Evolutionary conservation across 2,329 filamentous ascomycete species (phyloP), one percentile per base, ranked within the genome.

Genomic region (Trichoderma sp.): DNA sequence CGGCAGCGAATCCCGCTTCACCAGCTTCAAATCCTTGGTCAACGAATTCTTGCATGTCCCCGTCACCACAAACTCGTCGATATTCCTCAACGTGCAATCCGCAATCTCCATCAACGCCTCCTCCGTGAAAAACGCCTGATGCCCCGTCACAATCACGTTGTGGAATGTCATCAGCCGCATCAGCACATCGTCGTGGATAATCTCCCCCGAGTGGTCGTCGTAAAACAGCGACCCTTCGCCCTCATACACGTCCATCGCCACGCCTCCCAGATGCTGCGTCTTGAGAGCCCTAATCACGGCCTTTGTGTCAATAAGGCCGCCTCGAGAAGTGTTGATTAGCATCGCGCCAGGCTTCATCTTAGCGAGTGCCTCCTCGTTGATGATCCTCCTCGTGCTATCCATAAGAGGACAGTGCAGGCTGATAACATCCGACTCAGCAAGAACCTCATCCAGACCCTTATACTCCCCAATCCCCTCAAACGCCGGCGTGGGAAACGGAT

Each of bases 221-320:
- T 90, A 90, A 73, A 91, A 91, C 39, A 90, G 78, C 45, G 80
- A 76, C n/a, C 83, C 80, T 75, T 91, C 89, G 50, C 83, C 84
- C 74, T 91, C 89, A 75, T 91, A 91, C 17, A 91, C 89, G 74
- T 91, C 89, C 45, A 91, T 80, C 0, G 88, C 89, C 34, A 90
- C 79, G 1, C 86, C 88, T 8, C 87, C 87, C 2, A 91, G 79
- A 27, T 83, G 83, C n/a, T 81, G 81, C 42, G 75, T 80, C 79
- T 91, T 90, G 68, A 91, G 82, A 13, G 86, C 85, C 25, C 82
- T 78, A 65, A 90, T 86, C 67, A 89, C 83, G 12, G 87, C 84
- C 34, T 78, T 77, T 0, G 87, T 89, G 73, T 90, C 80, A 69
- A 92, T 81, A 64, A 92, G 78, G 2, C 84, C 88, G 22, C 89